phyloP scores from a whole-genome alignment of 1,284 basidiomycete species.

The Ustilago shanxiensis region DNA sequence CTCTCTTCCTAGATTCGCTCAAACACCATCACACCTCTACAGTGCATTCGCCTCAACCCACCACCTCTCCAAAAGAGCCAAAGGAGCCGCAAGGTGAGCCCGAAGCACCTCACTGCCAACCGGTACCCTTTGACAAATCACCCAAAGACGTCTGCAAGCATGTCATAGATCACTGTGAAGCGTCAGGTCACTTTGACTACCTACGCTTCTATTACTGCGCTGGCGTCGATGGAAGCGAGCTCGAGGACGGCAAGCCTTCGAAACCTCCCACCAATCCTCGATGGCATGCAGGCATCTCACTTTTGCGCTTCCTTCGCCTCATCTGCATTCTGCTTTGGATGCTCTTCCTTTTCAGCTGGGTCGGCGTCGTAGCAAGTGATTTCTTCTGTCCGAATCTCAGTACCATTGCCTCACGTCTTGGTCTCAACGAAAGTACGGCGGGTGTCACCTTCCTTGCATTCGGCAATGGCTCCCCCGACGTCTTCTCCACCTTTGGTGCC shows the following conservation, averaged over 20 bases:
- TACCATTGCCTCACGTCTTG: constrained; percentile 60
- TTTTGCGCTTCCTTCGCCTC: constrained; percentile 39
- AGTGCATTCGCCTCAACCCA: constrained; percentile 6
- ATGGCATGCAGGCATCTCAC: constrained; percentile 33
- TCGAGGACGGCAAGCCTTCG: constrained; percentile 28
- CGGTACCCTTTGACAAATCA: constrained; percentile 34
- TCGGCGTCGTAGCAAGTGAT: constrained; percentile 67
- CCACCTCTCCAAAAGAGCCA: constrained; percentile 7
- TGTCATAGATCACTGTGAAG: constrained; percentile 51
- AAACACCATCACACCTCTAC: constrained; percentile 13
- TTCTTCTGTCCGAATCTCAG: constrained; percentile 69
- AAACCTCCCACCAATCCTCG: constrained; percentile 18
- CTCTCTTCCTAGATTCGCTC: neutral
- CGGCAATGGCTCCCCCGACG: constrained; percentile 72
- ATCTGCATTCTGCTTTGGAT: constrained; percentile 54
- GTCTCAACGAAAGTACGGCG: constrained; percentile 67
- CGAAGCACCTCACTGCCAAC: constrained; percentile 31
- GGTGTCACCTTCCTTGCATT: constrained; percentile 69
- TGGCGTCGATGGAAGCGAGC: constrained; percentile 20
- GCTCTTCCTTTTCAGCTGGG: constrained; percentile 65
- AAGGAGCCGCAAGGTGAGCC: constrained; percentile 18
- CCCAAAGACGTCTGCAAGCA: constrained; percentile 54
- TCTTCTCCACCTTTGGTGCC: constrained; percentile 91
- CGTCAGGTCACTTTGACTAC: constrained; percentile 59
- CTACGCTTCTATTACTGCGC: constrained; percentile 65